Percentiles rank a stretch among this genome's conserved stretches.
These are phyloP conservation scores for Flaveria ramosissima DNA, from an alignment of 129 eudicot species.

Conservation along the genomic window DNA sequence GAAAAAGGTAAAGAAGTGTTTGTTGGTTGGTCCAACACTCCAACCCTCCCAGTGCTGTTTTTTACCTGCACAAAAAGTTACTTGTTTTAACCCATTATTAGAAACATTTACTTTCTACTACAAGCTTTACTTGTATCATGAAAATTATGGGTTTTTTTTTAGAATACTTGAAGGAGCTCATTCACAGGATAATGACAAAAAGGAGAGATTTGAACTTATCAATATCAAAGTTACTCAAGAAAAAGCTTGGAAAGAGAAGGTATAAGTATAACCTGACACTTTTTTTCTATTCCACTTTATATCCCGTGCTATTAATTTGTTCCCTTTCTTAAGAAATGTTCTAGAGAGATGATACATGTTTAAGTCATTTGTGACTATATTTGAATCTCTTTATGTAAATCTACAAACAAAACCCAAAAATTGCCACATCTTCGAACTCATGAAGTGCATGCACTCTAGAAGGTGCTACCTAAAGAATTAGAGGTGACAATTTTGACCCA, in stretches of 20 bases:
- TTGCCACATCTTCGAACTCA: background rate
- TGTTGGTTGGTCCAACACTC: background rate
- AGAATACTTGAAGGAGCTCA: slow-evolving; percentile 62
- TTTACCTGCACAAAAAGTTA: background rate
- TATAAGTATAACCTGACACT: slow-evolving; percentile 41
- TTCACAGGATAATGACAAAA: slow-evolving; percentile 42
- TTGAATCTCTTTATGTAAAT: slow-evolving; percentile 19
- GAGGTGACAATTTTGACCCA: background rate
- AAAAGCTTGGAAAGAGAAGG: slow-evolving; percentile 94
- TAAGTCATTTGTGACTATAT: background rate
- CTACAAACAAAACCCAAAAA: background rate
- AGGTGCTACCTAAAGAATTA: slow-evolving; percentile 7
- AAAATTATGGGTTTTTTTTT: slow-evolving; percentile 10
- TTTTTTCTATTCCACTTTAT: background rate
- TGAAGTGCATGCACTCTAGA: slow-evolving; percentile 16
- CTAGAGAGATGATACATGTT: slow-evolving; percentile 8
- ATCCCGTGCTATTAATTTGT: background rate
- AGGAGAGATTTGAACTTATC: slow-evolving; percentile 76
- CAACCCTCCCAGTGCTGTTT: background rate
- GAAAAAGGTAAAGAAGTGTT: background rate
- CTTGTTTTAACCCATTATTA: background rate
- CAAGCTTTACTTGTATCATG: slow-evolving; percentile 16
- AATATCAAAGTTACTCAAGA: slow-evolving; percentile 46
- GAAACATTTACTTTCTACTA: background rate
- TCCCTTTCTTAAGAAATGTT: background rate